These are phyloP conservation scores for Climacium dendroides DNA, from an alignment of 225 moss, liverwort and hornwort genomes.

Conservation along the genomic window DNA sequence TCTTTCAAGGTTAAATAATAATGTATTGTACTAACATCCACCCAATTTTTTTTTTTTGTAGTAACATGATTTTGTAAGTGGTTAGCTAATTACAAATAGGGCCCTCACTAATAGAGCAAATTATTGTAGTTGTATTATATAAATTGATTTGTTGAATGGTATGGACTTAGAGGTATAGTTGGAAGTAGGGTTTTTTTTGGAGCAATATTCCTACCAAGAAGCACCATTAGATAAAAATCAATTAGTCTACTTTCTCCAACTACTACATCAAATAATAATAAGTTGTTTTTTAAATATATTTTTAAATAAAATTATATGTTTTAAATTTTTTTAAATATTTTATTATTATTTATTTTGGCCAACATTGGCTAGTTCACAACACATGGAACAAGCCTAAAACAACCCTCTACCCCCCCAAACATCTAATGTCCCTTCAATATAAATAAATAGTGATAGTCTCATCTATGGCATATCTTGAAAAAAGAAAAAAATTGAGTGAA, in stretches of 20 bases:
- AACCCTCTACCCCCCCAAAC: no score
- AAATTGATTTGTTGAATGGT: background rate
- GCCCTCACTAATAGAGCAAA: background rate
- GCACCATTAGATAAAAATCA: no score
- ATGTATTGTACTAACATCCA: background rate
- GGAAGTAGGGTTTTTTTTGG: background rate
- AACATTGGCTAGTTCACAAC: no score
- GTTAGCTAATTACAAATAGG: background rate
- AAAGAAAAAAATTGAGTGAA: background rate
- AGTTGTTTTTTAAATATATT: no score
- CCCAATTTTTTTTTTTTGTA: background rate
- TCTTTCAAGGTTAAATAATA: no score
- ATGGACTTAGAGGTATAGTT: background rate
- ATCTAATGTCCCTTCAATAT: background rate
- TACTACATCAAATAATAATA: no score
- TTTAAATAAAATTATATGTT: no score
- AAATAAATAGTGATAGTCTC: background rate
- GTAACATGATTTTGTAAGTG: background rate
- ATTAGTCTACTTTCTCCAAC: no score
- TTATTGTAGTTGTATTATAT: background rate
- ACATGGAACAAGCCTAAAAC: no score
- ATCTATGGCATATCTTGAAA: background rate
- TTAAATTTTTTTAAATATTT: no score
- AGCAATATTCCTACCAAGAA: background rate
- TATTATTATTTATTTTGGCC: no score